Evolutionary conservation across 2,329 filamentous ascomycete species (phyloP), one percentile per base, ranked within the genome.

Genomic region (Cyphellophora attinorum): DNA sequence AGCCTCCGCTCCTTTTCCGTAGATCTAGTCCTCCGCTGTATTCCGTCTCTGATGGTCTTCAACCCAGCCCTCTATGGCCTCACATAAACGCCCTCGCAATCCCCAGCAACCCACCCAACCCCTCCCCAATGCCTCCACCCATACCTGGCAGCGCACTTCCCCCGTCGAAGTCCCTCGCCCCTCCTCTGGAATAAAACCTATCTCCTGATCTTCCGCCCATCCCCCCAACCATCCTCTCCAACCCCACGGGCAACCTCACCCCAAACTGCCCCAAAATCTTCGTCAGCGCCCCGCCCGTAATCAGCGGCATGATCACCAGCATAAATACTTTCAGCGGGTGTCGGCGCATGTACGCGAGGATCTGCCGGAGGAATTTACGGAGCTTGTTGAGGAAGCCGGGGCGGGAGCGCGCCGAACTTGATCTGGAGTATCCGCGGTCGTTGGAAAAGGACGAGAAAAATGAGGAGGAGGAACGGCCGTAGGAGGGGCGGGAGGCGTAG

Each of bases 321-420:
- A 84, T 69, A 65, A 95, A 83, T 31, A 93, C 83, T 62, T 93
- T 93, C 54, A 85, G 63, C 0, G 88, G 89, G 62, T 95, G 81
- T 23, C 76, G 72, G 55, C 84, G 81, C 51, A 84, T 81, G 62
- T 89, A 93, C 56, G 79, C 74, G 56, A 81, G 68, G 6, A 95
- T 76, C 55, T 93, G 79, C 51, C 81, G 81, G 38, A 94, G 64
- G 42, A 94, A 74, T 28, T 81, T 77, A 54, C 80, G 81, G 41
- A 95, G 74, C 51, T 85, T 80, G 37, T 76, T 65, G 44, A 94
- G 61, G 64, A 93, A 94, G 52, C 79, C 81, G 40, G 76, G 70
- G 47, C 89, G 81, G 2, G 89, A 84, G 3, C 68, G 63, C 12
- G 83, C 82, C 52, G 85, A 82, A 54, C 84, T 84, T 62, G 86